Evolutionary conservation across 805 yeast species (phyloP).

Genomic region (Crinitomyces ghanaensis): DNA sequence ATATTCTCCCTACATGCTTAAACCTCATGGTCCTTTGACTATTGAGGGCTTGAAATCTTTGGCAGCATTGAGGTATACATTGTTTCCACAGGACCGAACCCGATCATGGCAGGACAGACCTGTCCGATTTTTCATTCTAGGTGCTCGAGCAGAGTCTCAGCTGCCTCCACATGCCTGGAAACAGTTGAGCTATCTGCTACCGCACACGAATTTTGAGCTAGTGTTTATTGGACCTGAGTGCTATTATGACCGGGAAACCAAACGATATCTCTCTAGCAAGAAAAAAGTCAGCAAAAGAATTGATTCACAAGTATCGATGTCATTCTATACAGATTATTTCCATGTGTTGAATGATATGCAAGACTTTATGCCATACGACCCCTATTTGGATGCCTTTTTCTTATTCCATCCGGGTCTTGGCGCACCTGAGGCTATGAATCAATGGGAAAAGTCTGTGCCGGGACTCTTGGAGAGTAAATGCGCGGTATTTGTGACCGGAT

Average conservation of each 20-base stretch:
- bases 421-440: slow-evolving; percentile 63
- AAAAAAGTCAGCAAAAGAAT: slow-evolving; percentile 46
- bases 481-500: slow-evolving; percentile 82
- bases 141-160: slow-evolving; percentile 88
- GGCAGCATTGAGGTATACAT: slow-evolving; percentile 83
- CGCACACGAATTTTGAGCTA: slow-evolving; percentile 69
- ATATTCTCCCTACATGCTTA: slow-evolving; percentile 69
- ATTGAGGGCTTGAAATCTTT: slow-evolving; percentile 88
- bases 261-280: slow-evolving; percentile 46
- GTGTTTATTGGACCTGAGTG: slow-evolving; percentile 94
- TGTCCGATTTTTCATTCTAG: slow-evolving; percentile 76
- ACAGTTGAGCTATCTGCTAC: slow-evolving; percentile 77
- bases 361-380: slow-evolving; percentile 96
- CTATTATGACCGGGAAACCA: slow-evolving; percentile 60
- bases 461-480: slow-evolving; percentile 90
- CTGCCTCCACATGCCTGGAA: slow-evolving; percentile 94
- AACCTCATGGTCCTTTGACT: slow-evolving; percentile 79
- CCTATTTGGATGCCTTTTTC: slow-evolving; percentile 86
- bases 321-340: slow-evolving; percentile 85
- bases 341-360: slow-evolving; percentile 83
- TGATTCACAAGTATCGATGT: slow-evolving; percentile 61
- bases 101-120: slow-evolving; percentile 72
- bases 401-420: slow-evolving; percentile 93
- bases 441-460: slow-evolving; percentile 77
- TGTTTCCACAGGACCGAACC: slow-evolving; percentile 58